Evolutionary conservation across 306 rosid genomes (phyloP), one percentile per base, ranked within the genome.

Genomic region (Myrica gale): DNA sequence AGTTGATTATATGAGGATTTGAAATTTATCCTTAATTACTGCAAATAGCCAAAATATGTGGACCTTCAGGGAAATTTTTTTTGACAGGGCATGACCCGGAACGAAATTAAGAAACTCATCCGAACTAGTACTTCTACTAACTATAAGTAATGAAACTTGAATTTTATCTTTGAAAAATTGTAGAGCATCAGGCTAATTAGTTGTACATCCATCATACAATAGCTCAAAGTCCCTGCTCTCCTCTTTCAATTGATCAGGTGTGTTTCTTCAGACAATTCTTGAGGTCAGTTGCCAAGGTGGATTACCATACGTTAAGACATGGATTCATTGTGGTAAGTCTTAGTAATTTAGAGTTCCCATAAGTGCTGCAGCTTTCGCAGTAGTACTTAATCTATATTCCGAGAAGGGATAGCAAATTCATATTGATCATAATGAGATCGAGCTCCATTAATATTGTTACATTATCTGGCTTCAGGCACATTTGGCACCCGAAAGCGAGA

Each of bases 211-310:
- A 32, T 32, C 37, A 17, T 5, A 60, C n/a, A 60, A 2, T 23
- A 10, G 6, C 32, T 61, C 17, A 43, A 67, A 19, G 16, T 53
- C 1, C 46, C 61, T 60, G n/a, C 8, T 50, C 16, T 68, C 53
- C 13, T 74, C 45, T 39, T 77, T 5, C 37, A 32, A 45, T 45
- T 3, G 53, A 57, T 45, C 82, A 94, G 98, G 90, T 83, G 71
- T 85, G 96, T 76, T 94, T 94, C 88, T 90, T 92, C 86, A 84
- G 98, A 77, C 98, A 94, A 76, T 92, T 94, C 80, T 45, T 65
- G 63, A 84, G 84, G 70, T 90, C 97, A n/a, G 86, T 90, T 50
- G 78, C 82, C 8, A 92, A 82, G 83, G 89, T 79, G 80, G 98
- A 94, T 76, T 94, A 94, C 85, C 46, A 85, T 75, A 79, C 93